Conservation (phyloP, 2,329 filamentous ascomycete species). For the Fusarium neocosmosporiellum region DNA sequence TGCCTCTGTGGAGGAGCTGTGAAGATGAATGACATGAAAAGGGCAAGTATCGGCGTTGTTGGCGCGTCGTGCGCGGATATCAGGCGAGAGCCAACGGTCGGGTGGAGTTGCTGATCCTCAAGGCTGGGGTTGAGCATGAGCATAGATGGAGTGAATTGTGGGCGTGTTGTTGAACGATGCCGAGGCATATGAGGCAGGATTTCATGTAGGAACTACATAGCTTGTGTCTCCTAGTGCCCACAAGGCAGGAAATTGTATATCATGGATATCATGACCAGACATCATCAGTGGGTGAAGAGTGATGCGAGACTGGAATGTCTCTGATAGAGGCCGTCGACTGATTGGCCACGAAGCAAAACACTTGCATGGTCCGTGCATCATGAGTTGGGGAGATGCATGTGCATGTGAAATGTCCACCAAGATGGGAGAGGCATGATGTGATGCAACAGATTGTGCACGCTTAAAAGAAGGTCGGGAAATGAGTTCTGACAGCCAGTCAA, state of each 20-base stretch:
- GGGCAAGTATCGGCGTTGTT: slow-evolving; percentile 37
- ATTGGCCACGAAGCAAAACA: slow-evolving; percentile 1
- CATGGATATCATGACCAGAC: slow-evolving; percentile 11
- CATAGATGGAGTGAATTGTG: neutral
- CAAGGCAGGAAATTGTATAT: neutral
- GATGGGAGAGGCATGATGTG: slow-evolving; percentile 16
- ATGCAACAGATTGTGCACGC: slow-evolving; percentile 5
- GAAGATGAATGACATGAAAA: slow-evolving; percentile 6
- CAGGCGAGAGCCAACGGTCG: slow-evolving; percentile 2
- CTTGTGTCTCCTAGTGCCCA: neutral
- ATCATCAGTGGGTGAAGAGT: neutral
- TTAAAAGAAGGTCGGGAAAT: slow-evolving; percentile 11
- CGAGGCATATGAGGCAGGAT: neutral
- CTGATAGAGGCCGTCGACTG: neutral
- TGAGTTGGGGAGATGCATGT: neutral
- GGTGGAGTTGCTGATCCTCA: slow-evolving; percentile 15
- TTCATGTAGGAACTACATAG: neutral
- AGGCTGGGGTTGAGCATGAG: slow-evolving; percentile 25
- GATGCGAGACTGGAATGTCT: neutral
- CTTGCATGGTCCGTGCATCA: slow-evolving; percentile 10
- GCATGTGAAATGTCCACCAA: neutral
- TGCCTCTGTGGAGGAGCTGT: neutral
- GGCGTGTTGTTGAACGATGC: neutral
- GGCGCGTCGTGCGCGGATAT: slow-evolving; percentile 20
- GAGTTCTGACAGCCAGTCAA: slow-evolving; percentile 21